Percentiles rank a stretch among this genome's conserved stretches.
phyloP scores from a whole-genome alignment of 192 early-diverging fungal species.

The Phycomyces nitens region DNA sequence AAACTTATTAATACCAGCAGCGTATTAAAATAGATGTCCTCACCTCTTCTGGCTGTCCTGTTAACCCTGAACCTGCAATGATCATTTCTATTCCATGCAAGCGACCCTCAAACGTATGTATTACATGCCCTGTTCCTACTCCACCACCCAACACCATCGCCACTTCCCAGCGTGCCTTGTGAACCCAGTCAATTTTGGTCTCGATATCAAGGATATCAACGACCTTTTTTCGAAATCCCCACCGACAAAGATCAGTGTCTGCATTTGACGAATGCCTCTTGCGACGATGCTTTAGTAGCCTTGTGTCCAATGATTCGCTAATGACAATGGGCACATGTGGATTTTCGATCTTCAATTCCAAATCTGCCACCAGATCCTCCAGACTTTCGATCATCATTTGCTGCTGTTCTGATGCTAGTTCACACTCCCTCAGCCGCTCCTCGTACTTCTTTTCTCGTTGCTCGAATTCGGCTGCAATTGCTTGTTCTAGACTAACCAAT shows the following conservation, averaged over 20 bases:
- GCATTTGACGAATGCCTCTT: neutral
- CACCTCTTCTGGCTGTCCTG: slow-evolving; percentile 13
- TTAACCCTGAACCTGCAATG: slow-evolving; percentile 16
- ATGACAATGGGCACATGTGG: too few relatives aligned
- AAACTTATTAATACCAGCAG: too few relatives aligned
- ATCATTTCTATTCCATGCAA: slow-evolving; percentile 18
- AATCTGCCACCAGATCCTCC: slow-evolving; percentile 12
- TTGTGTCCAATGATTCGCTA: too few relatives aligned
- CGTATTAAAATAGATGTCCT: neutral
- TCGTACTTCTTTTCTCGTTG: slow-evolving; percentile 21
- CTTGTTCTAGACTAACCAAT: slow-evolving; percentile 12
- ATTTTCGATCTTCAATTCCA: slow-evolving; percentile 5
- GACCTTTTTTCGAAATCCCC: slow-evolving; percentile 1
- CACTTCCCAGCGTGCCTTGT: slow-evolving; percentile 19
- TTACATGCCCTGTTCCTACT: slow-evolving; percentile 16
- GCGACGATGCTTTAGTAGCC: neutral
- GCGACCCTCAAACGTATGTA: slow-evolving; percentile 22
- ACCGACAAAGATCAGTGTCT: neutral
- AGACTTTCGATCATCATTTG: slow-evolving; percentile 16
- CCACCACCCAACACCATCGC: slow-evolving; percentile 19
- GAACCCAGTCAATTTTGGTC: slow-evolving; percentile 13
- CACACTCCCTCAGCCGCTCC: slow-evolving; percentile 14
- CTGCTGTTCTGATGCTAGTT: slow-evolving; percentile 12
- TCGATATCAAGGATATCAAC: slow-evolving; percentile 6
- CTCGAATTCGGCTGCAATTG: slow-evolving; percentile 15